Evolutionary conservation across 305 asterid species (phyloP).

Genomic region (Fraxinus albicans): DNA sequence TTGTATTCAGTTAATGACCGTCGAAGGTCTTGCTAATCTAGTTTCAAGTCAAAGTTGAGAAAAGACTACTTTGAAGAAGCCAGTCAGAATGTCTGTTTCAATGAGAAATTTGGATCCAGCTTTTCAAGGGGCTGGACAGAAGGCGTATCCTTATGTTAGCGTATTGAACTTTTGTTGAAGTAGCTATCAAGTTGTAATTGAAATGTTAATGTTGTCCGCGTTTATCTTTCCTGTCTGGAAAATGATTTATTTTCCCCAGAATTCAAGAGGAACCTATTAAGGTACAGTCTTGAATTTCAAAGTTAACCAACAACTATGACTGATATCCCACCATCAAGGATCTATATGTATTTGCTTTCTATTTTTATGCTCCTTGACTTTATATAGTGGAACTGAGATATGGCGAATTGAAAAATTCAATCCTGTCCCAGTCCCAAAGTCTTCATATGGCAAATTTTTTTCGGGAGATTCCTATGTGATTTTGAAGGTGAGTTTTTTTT

Average conservation of each 20-base stretch:
- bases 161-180: slow-evolving; percentile 12
- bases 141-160: slow-evolving; percentile 75
- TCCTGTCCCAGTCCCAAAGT: slow-evolving; percentile 64
- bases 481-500: slow-evolving; percentile 60
- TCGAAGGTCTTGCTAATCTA: slow-evolving; percentile 22
- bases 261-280: not conserved
- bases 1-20: slow-evolving; percentile 18
- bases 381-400: slow-evolving; percentile 77
- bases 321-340: slow-evolving; percentile 17
- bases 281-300: slow-evolving; percentile 14
- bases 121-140: slow-evolving; percentile 93
- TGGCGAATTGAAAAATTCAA: slow-evolving; percentile 84
- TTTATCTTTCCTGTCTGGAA: slow-evolving; percentile 15
- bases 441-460: slow-evolving; percentile 80
- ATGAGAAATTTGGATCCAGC: slow-evolving; percentile 90
- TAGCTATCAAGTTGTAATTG: slow-evolving; percentile 13
- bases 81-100: slow-evolving; percentile 68
- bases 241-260: not conserved
- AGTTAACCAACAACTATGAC: slow-evolving; percentile 6
- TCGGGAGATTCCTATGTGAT: slow-evolving; percentile 85
- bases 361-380: slow-evolving; percentile 54
- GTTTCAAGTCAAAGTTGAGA: slow-evolving; percentile 29
- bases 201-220: slow-evolving; percentile 13
- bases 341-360: slow-evolving; percentile 20
- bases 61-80: slow-evolving; percentile 25